Conservation (phyloP, 768 basidiomycete species). For the Pisolithus sp. region DNA sequence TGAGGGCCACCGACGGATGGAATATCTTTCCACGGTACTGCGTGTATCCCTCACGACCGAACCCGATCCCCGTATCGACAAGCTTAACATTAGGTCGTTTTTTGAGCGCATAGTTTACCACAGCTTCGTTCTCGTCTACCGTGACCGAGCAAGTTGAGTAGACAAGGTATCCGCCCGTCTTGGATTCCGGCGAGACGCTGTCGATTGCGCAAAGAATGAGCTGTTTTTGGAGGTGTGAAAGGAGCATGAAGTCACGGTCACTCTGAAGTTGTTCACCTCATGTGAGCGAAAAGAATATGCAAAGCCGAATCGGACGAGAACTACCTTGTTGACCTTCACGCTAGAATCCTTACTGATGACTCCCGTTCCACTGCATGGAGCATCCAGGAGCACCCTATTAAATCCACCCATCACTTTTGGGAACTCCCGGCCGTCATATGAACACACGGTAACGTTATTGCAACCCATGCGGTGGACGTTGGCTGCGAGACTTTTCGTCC, state of each 20-base stretch:
- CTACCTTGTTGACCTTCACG: constrained; percentile 97
- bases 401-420: constrained; percentile 99
- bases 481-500: constrained; percentile 94
- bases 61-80: constrained; percentile 87
- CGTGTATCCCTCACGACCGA: constrained; percentile 89
- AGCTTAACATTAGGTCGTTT: constrained; percentile 91
- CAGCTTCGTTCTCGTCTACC: constrained; percentile 97
- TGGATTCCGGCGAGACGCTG: constrained; percentile 83
- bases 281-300: constrained; percentile 4
- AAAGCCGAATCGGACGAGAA: constrained; percentile 10
- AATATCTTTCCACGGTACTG: constrained; percentile 89
- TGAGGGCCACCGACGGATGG: constrained; percentile 68
- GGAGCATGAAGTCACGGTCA: constrained; percentile 89
- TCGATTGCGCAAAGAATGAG: constrained; percentile 97
- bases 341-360: constrained; percentile 97
- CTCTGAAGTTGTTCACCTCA: constrained; percentile 42
- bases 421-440: constrained; percentile 95
- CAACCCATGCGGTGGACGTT: constrained; percentile 96
- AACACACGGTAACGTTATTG: constrained; percentile 96
- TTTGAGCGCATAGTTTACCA: constrained; percentile 93
- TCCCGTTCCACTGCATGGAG: constrained; percentile 96
- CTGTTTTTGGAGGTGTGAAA: constrained; percentile 98
- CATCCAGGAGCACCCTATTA: constrained; percentile 93
- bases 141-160: constrained; percentile 99
- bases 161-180: constrained; percentile 89